Evolutionary conservation across 257 asterid genomes (phyloP), one percentile per base, ranked within the genome.

Genomic region (Euphrasia confusa): DNA sequence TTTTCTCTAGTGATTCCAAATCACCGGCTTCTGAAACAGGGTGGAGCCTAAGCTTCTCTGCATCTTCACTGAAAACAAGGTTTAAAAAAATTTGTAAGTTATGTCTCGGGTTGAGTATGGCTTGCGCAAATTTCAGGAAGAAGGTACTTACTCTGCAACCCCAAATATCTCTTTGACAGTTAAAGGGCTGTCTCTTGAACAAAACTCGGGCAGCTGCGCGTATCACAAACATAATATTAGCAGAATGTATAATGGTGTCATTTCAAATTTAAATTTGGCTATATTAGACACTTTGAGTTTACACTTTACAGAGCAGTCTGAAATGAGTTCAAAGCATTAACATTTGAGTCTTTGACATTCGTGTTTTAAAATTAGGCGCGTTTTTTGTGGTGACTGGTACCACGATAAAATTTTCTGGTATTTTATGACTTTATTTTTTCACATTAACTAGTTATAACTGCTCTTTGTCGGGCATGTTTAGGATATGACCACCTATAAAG

Each of bases 91-190:
- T 0, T 42, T 67, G 58, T 26, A 39, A 69, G 69, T 57, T 40
- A 60, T 4, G 26, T 65, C 48, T 47, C n/a, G 30, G 10, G 40
- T 45, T 65, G 50, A 32, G 18, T 33, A 54, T 9, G 21, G 44
- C 1, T 0, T 9, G 37, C 12, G 55, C 42, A 56, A 69, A 68
- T 26, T 64, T 9, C 39, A 45, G 70, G 66, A 52, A 71, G 58
- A 66, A 71, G 68, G 39, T 49, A 70, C 99, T 81, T 84, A 92
- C 97, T 92, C 99, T 35, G 96, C 86, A 10, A 83, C 97, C 33
- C 99, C 99, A 65, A 89, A 92, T 50, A 85, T 78, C 71, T 87
- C 96, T 67, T 89, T 92, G 44, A 92, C 91, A 4, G 81, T 89
- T 60, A 92, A 74, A 67, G 99, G 66, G 81, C 91, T 81, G 63